phyloP scores from a whole-genome alignment of 805 yeast genomes.

The Kockiozyma suomiensis region DNA sequence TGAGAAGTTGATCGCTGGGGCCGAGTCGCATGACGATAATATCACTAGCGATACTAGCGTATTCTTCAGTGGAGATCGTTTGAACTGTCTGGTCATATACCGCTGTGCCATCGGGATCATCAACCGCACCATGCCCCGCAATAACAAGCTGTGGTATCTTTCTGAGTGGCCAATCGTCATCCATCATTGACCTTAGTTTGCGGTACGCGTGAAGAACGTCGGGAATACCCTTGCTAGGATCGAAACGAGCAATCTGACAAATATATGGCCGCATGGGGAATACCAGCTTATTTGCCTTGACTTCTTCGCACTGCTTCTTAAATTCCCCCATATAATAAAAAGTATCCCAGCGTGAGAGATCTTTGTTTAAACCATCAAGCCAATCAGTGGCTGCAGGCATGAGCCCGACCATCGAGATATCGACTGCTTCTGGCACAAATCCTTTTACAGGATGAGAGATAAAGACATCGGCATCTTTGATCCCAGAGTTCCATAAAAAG shows the following conservation, averaged over 20 bases:
- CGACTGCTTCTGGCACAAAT: constrained; percentile 29
- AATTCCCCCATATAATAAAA: constrained; percentile 29
- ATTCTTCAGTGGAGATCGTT: constrained; percentile 16
- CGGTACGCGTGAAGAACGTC: constrained; percentile 33
- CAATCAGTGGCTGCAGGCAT: constrained; percentile 34
- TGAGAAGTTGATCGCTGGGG: constrained; percentile 34
- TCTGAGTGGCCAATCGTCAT: constrained; percentile 30
- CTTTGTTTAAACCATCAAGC: constrained; percentile 33
- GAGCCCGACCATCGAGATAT: constrained; percentile 22
- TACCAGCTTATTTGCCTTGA: constrained; percentile 28
- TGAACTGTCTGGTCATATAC: constrained; percentile 27
- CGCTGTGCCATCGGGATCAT: constrained; percentile 33
- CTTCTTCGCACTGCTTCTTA: constrained; percentile 28
- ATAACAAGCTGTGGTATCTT: constrained; percentile 34
- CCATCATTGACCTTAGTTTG: constrained; percentile 27
- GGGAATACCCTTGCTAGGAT: constrained; percentile 34
- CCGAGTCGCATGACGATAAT: constrained; percentile 29
- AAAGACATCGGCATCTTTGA: constrained; percentile 32
- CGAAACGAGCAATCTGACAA: constrained; percentile 33
- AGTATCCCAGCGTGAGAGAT: constrained; percentile 31
- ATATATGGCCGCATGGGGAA: constrained; percentile 33
- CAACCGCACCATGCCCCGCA: constrained; percentile 34
- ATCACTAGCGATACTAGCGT: constrained; percentile 25
- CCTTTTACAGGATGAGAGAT: constrained; percentile 35
- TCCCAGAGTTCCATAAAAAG: constrained; percentile 28